phyloP scores from a whole-genome alignment of 306 rosid genomes.

The Quercus wislizeni region DNA sequence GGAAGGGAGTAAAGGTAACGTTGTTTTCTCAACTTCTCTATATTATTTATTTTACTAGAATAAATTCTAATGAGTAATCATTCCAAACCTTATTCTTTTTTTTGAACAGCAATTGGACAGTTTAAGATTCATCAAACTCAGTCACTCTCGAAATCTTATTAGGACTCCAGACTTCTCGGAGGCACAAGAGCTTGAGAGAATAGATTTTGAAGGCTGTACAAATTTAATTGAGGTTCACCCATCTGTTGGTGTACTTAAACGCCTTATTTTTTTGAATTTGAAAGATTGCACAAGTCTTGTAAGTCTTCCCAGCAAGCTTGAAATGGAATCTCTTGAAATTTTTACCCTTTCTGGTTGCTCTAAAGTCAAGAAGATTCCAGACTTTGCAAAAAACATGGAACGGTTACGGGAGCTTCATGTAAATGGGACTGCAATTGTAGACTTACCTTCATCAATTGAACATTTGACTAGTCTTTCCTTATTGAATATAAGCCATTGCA shows the following conservation, averaged over 20 bases:
- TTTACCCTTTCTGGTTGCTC: background rate
- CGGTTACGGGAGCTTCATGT: too few relatives aligned
- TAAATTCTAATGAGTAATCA: too few relatives aligned
- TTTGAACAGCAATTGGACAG: too few relatives aligned
- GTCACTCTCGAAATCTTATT: background rate
- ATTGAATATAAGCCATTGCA: too few relatives aligned
- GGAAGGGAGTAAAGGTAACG: conserved; percentile 1
- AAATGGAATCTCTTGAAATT: background rate
- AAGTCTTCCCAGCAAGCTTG: background rate
- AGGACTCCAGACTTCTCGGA: background rate
- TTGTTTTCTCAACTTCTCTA: too few relatives aligned
- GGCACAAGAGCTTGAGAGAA: background rate
- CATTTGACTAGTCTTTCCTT: too few relatives aligned
- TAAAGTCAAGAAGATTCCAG: background rate
- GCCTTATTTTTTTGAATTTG: background rate
- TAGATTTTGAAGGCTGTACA: background rate
- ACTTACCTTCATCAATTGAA: too few relatives aligned
- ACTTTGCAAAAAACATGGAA: background rate
- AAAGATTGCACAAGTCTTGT: background rate
- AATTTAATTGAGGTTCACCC: background rate
- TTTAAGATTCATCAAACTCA: background rate
- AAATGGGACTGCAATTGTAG: too few relatives aligned
- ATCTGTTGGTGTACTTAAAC: background rate
- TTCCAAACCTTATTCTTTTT: too few relatives aligned
- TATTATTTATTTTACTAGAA: too few relatives aligned